These are phyloP conservation scores for Nakazawaea peltata DNA, from an alignment of 805 yeast genomes.

Conservation along the genomic window DNA sequence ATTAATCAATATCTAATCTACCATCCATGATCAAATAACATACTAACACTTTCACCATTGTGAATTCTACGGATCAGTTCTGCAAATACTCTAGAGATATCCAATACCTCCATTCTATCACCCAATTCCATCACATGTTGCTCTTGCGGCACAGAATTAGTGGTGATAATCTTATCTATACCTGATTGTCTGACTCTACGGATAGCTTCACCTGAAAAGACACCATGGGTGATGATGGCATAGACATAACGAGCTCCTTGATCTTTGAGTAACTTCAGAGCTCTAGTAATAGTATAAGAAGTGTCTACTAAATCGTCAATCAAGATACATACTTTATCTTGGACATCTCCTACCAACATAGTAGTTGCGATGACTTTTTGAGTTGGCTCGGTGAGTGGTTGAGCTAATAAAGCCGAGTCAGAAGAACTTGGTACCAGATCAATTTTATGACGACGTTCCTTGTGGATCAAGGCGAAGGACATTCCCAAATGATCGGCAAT, in stretches of 20 bases:
- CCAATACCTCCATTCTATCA: slow-evolving; percentile 68
- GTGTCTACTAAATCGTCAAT: slow-evolving; percentile 95
- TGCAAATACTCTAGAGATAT: slow-evolving; percentile 81
- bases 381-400: slow-evolving; percentile 15
- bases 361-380: slow-evolving; percentile 57
- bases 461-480: slow-evolving; percentile 91
- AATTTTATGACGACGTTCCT: slow-evolving; percentile 63
- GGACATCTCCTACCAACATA: slow-evolving; percentile 94
- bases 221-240: slow-evolving; percentile 87
- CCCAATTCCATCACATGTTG: slow-evolving; percentile 47
- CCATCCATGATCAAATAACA: slow-evolving; percentile 84
- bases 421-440: slow-evolving; percentile 19
- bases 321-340: slow-evolving; percentile 77
- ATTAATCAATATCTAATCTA: slow-evolving; percentile 13
- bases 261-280: slow-evolving; percentile 85
- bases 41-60: slow-evolving; percentile 93
- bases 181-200: slow-evolving; percentile 56
- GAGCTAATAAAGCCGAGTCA: slow-evolving; percentile 13
- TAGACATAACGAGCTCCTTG: slow-evolving; percentile 86
- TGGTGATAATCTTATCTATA: slow-evolving; percentile 80
- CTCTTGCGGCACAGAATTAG: slow-evolving; percentile 86
- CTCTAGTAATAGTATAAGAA: slow-evolving; percentile 83
- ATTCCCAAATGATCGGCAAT: slow-evolving; percentile 86
- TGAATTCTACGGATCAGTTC: slow-evolving; percentile 95
- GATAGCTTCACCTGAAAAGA: slow-evolving; percentile 88